A percentile compares a stretch with the other conserved stretches of the same genome.
Conservation (phyloP, 768 basidiomycete species). For the Sistotremastrum suecicum region DNA sequence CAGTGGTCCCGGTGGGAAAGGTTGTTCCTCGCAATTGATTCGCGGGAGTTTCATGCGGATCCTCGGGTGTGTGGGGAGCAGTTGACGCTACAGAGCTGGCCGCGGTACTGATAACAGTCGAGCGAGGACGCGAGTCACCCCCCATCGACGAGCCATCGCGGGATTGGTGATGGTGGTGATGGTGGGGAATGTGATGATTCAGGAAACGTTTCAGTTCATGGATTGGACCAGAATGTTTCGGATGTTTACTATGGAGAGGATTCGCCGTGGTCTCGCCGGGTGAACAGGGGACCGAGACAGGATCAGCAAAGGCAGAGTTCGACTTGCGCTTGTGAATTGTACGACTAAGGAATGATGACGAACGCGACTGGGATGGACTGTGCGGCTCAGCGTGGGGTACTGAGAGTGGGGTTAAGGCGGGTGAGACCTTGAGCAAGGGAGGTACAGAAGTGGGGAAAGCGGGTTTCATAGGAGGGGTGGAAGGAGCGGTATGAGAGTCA, state of each 20-base stretch:
- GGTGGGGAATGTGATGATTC: conserved; percentile 75
- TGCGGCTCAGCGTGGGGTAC: not conserved
- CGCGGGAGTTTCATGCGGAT: conserved; percentile 19
- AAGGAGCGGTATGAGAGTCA: no score
- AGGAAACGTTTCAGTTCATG: conserved; percentile 93
- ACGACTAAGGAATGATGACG: not conserved
- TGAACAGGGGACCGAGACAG: conserved; percentile 2
- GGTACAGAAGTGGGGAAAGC: no score
- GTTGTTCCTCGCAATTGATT: conserved; percentile 21
- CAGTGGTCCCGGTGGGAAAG: conserved; percentile 15
- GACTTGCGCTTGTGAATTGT: no score
- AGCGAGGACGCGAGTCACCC: no score
- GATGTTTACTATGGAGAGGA: conserved; percentile 7
- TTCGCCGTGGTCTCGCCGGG: not conserved
- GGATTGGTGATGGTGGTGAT: conserved; percentile 15
- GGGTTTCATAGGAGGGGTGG: no score
- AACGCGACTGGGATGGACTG: not conserved
- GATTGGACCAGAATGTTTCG: conserved; percentile 50
- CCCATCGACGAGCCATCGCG: conserved; percentile 5
- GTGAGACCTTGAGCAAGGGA: not conserved
- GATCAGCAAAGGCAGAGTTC: not conserved
- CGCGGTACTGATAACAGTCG: not conserved
- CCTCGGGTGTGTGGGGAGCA: conserved; percentile 13
- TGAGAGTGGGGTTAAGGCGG: not conserved
- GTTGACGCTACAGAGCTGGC: not conserved